Base-by-base conservation (phyloP, 768 basidiomycete genomes). In the Podaxis sp. region DNA sequence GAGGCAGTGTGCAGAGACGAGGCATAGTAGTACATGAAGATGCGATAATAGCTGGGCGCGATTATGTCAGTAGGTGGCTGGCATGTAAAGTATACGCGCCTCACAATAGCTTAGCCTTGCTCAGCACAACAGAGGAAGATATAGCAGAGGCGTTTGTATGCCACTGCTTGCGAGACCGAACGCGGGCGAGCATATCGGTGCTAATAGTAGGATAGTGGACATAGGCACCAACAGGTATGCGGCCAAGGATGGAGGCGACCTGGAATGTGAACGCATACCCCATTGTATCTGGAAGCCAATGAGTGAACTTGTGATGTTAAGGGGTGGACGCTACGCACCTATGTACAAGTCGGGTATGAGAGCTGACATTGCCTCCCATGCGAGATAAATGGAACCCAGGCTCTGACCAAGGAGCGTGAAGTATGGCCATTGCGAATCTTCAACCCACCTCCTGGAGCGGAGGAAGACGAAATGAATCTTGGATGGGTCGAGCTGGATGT, bases 141-240 rank as follows among this genome's bases (percentile, higher is more conserved):
- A 91, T 85, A 2, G 68, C 60, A 38, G 77, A 77, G 2, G 80
- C 75, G 68, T 91, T 93, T 22, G 89, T 91, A 66, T 89, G 84
- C 66, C 85, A 84, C 11, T 75, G 73, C 55, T 77, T 74, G 11
- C 90, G 80, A 1, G 79, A 78, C 55, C 78, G 75, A 29, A 97
- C 93, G 38, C 96, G 87, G 55, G 82, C 80, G 37, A 98, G 82
- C 97, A 98, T 98, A 66, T 94, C 88, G 7, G 90, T 90, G 70
- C 93, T 94, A 71, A 99, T 96, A 6, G 93, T 97, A 0, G 97
- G 97, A 70, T 97, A 99, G 73, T 99, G 97, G 9, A 94, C 86
- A 68, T 98, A 99, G 29, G 94, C 91, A 8, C 91, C 94, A 24
- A 96, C 82, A 2, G 91, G 88, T 43, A 93, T 80, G 15, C 79